Percentiles rank a stretch among this genome's conserved stretches.
phyloP scores from a whole-genome alignment of 148 eudicot species.

The Vaccinium myrtillus region DNA sequence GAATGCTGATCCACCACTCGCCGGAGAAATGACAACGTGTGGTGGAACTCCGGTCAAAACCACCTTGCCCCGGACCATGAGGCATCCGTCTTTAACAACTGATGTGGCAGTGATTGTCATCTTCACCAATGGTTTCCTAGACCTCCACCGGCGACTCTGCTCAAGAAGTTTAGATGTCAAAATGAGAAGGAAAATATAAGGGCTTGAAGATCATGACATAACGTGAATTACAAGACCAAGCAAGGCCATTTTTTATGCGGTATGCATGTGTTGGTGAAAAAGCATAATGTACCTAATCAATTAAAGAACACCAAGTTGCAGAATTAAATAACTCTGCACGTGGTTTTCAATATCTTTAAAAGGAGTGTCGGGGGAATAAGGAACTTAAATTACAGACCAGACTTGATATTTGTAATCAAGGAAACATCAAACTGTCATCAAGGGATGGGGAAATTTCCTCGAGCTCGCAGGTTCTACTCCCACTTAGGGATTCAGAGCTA shows the following conservation, averaged over 20 bases:
- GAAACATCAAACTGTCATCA: not conserved
- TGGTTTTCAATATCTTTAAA: not conserved
- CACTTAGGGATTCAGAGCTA: not conserved
- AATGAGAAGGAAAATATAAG: not conserved
- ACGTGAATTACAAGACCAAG: not conserved
- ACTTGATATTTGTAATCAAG: not conserved
- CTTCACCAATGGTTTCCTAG: not conserved
- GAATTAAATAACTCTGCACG: not conserved
- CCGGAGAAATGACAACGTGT: not conserved
- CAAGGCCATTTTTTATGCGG: too few species aligned
- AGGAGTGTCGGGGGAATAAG: not conserved
- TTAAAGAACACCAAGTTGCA: not conserved
- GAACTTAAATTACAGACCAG: not conserved
- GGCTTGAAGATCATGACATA: not conserved
- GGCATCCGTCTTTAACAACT: not conserved
- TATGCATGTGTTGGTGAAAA: not conserved
- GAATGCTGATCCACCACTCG: not conserved
- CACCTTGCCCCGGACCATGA: conserved; percentile 1
- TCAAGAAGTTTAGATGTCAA: not conserved
- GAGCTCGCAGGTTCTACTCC: not conserved
- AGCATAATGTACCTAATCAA: not conserved
- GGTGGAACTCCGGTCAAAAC: not conserved
- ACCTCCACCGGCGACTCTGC: not conserved
- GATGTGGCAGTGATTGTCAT: not conserved
- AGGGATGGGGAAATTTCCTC: not conserved